Evolutionary conservation across 108 stramenopile genomes (phyloP), one percentile per base, ranked within the genome.

Genomic region (Asterionellopsis glacialis): DNA sequence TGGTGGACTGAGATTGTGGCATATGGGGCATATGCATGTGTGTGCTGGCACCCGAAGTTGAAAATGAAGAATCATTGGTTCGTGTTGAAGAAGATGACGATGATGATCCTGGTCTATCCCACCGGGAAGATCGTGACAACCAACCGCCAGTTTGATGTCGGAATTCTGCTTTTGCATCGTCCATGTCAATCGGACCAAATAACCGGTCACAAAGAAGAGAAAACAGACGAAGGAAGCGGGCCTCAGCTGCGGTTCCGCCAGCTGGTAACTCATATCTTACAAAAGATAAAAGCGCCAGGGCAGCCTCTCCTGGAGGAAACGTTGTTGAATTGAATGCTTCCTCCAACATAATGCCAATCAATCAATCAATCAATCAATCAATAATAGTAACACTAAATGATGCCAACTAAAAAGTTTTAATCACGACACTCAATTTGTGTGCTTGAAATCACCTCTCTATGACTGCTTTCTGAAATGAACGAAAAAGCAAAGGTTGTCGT

Each of bases 191-290:
- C 38, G 52, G 48, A 11, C 91, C 91, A 72, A 85, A 86, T 18
- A 76, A 65, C 26, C 87, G 83, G 43, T 85, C 77, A 24, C 80
- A 82, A 45, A 89, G 67, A 16, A 83, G 70, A 5, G 78, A 69
- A 59, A 83, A 89, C 18, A 87, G 73, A 56, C 60, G 59, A 42
- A 88, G 65, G 63, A 93, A 93, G 3, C 88, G 80, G 22, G 60
- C 57, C 59, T 93, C 91, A 23, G 91, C 84, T 1, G 73, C 55
- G n/a, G 79, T 44, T 0, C 91, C 91, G 9, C 91, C 91, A 13
- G 79, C 83, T 23, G 84, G 80, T 7, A 93, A 67, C 65, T 90
- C 88, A 38, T 75, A 70, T 33, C 83, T 70, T 11, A 93, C 59
- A 70, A 85, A 93, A 28, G 83, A 74, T 39, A 90, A 79, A 47